A percentile compares a stretch with the other conserved stretches of the same genome.
These are phyloP conservation scores for Candida nemodendra DNA, from an alignment of 805 yeast genomes.

Conservation along the genomic window DNA sequence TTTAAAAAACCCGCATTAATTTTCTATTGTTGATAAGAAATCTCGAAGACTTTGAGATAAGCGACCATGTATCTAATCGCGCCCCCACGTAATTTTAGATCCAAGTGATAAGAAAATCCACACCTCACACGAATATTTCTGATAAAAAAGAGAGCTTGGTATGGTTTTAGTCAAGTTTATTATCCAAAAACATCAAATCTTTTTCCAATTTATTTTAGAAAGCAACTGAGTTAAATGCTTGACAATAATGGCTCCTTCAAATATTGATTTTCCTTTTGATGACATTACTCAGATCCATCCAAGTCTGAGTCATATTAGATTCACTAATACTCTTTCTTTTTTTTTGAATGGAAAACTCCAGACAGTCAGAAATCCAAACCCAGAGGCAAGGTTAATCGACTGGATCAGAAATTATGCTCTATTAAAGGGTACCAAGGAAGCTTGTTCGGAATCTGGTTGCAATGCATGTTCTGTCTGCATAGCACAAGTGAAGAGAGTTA, in stretches of 20 bases:
- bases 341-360: slow-evolving; percentile 41
- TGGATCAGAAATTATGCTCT: slow-evolving; percentile 38
- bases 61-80: too few species aligned
- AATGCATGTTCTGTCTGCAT: slow-evolving; percentile 49
- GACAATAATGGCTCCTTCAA: slow-evolving; percentile 29
- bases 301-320: slow-evolving; percentile 25
- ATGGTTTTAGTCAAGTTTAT: too few species aligned
- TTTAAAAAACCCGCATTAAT: too few species aligned
- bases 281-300: slow-evolving; percentile 24
- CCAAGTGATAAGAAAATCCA: too few species aligned
- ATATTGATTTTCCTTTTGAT: slow-evolving; percentile 14
- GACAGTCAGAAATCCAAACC: slow-evolving; percentile 38
- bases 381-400: slow-evolving; percentile 43
- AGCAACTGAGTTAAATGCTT: too few species aligned
- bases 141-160: too few species aligned
- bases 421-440: slow-evolving; percentile 45
- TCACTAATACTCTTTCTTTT: slow-evolving; percentile 30
- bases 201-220: too few species aligned
- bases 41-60: too few species aligned
- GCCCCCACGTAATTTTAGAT: too few species aligned
- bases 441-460: slow-evolving; percentile 52
- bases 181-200: too few species aligned
- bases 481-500: slow-evolving; percentile 31
- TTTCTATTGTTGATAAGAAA: too few species aligned
- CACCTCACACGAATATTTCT: too few species aligned